phyloP scores from a whole-genome alignment of 805 yeast species.

The Saccharomycopsis javanensis region DNA sequence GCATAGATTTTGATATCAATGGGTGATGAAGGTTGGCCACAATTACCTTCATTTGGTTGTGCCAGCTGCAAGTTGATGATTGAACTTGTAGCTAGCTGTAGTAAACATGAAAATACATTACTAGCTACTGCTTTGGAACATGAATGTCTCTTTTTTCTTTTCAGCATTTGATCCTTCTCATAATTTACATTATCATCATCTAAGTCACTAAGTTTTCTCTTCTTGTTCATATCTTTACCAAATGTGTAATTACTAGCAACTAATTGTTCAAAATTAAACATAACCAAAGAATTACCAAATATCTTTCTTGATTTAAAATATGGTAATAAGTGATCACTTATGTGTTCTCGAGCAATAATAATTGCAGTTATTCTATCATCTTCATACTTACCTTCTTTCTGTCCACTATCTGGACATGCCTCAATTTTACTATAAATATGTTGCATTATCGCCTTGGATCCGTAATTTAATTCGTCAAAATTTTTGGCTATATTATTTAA shows the following conservation, averaged over 20 bases:
- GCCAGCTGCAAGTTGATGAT: neutral
- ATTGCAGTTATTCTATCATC: neutral
- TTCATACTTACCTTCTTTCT: neutral
- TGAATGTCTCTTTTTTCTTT: neutral
- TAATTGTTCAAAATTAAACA: slow-evolving; percentile 5
- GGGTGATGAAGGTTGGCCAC: neutral
- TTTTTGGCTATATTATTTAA: neutral
- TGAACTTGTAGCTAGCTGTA: slow-evolving; percentile 13
- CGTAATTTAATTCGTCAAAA: slow-evolving; percentile 1
- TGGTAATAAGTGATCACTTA: neutral
- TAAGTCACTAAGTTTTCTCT: neutral
- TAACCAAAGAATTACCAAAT: slow-evolving; percentile 4
- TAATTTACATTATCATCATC: neutral
- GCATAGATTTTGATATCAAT: neutral
- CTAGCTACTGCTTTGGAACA: slow-evolving; percentile 8
- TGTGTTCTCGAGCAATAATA: neutral
- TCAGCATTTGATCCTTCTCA: neutral
- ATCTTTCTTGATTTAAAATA: neutral
- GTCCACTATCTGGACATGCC: neutral
- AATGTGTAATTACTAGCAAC: slow-evolving; percentile 1
- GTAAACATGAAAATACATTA: slow-evolving; percentile 7
- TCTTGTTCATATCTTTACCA: neutral
- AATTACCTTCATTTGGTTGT: neutral
- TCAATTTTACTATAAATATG: neutral
- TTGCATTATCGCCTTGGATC: neutral